Evolutionary conservation across 441 rosid species (phyloP), one percentile per base, ranked within the genome.

Genomic region (Corymbia calophylla): DNA sequence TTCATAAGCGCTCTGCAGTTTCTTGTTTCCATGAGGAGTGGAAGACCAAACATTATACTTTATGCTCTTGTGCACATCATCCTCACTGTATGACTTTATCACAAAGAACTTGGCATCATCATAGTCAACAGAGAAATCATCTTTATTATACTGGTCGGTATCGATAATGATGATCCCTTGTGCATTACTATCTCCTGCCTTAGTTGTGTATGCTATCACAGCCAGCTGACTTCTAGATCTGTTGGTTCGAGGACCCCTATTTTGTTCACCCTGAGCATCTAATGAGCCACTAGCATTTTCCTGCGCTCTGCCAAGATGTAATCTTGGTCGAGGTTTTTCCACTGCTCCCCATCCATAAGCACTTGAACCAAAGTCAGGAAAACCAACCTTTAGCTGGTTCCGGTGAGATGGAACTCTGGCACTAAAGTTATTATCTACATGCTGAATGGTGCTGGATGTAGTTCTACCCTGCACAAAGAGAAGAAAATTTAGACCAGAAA

Each of bases 31-130:
- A 86, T 96, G 96, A 89, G 97, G 93, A 49, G 99, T 97, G 86
- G 99, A 97, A 44, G 99, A 97, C 99, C 99, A 97, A 81, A 97
- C 96, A 91, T 89, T 94, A 91, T 96, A 97, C 88, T 97, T 97
- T 91, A 97, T 95, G 94, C 99, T 97, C 93, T 96, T 97, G 95
- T 97, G 99, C 49, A 97, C 98, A 92, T 97, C 99, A 93, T 97
- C 99, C 93, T 97, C 99, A 44, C 99, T 97, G 88, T 97, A 97
- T 5, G 99, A 97, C 92, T 97, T 97, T 53, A 97, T 97, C 90
- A 97, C 98, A 91, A 95, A 97, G 94, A 94, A 96, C 90, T 96
- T 97, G 68, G 96, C 99, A 91, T 91, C 93, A 87, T 80, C 91
- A 92, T 94, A 94, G 54, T 95, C 94, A 44, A 94, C 91, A 86